phyloP scores from a whole-genome alignment of 306 rosid genomes.

The Delonix regia region DNA sequence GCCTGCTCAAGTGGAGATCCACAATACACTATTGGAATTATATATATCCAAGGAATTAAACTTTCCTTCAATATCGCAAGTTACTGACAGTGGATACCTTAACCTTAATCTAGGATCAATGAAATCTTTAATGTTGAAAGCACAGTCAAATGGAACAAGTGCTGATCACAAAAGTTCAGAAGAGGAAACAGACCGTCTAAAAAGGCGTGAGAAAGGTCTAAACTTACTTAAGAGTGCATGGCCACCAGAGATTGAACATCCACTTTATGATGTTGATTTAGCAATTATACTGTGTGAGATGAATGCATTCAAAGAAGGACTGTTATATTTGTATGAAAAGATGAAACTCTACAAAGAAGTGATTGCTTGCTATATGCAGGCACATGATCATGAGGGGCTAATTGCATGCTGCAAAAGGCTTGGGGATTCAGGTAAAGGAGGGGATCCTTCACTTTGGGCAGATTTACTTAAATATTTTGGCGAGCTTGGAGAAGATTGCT shows the following conservation, averaged over 20 bases:
- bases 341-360: slow-evolving; percentile 96
- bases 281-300: slow-evolving; percentile 92
- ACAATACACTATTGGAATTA: slow-evolving; percentile 92
- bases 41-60: slow-evolving; percentile 85
- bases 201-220: slow-evolving; percentile 81
- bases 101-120: slow-evolving; percentile 47
- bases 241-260: slow-evolving; percentile 83
- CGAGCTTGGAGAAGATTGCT: slow-evolving; percentile 99
- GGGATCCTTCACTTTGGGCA: slow-evolving; percentile 97
- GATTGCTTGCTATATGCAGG: slow-evolving; percentile 95
- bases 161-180: slow-evolving; percentile 48
- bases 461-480: slow-evolving; percentile 94
- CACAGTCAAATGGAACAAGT: slow-evolving; percentile 58
- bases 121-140: slow-evolving; percentile 38
- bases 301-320: slow-evolving; percentile 87
- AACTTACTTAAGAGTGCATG: slow-evolving; percentile 73
- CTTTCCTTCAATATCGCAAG: slow-evolving; percentile 73
- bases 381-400: slow-evolving; percentile 90
- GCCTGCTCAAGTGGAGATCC: slow-evolving; percentile 96
- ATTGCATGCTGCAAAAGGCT: slow-evolving; percentile 93
- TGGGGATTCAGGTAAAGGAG: slow-evolving; percentile 92
- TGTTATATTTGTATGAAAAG: slow-evolving; percentile 89
- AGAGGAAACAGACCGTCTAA: slow-evolving; percentile 49
- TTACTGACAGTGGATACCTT: slow-evolving; percentile 48
- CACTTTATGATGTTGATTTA: slow-evolving; percentile 92